Conservation (phyloP, 2,329 filamentous ascomycete genomes). For the Scorias spongiosa region DNA sequence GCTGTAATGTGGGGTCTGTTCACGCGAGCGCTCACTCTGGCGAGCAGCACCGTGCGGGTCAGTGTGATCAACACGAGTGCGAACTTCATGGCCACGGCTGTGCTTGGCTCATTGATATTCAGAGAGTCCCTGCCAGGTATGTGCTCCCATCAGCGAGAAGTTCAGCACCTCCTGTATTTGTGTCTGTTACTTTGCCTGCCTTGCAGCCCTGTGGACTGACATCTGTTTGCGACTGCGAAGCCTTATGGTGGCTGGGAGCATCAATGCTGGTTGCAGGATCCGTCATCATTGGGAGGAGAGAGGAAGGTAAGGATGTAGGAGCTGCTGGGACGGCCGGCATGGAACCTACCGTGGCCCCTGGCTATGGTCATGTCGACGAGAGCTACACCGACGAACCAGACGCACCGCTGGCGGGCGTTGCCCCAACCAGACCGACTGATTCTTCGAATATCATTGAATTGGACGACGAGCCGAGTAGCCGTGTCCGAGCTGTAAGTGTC, state of each 20-base stretch:
- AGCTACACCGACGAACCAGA: conserved; percentile 16
- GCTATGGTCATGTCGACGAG: background rate
- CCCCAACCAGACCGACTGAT: background rate
- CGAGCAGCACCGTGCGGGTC: conserved; percentile 62
- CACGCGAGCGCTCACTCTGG: conserved; percentile 59
- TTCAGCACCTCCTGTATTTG: background rate
- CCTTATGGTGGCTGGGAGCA: conserved; percentile 64
- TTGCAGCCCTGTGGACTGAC: background rate
- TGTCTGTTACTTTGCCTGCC: background rate
- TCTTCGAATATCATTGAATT: background rate
- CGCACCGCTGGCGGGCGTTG: conserved; percentile 7
- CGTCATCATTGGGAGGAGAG: conserved; percentile 60
- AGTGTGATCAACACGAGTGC: conserved; percentile 69
- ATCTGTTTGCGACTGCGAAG: conserved; percentile 4
- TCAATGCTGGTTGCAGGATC: conserved; percentile 58
- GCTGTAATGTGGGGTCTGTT: conserved; percentile 76
- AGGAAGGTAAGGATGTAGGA: conserved; percentile 31
- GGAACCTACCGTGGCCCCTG: conserved; percentile 6
- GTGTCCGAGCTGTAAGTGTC: background rate
- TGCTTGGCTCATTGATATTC: conserved; percentile 57
- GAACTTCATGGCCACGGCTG: conserved; percentile 65
- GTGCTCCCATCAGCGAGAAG: background rate
- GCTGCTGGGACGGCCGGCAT: conserved; percentile 8
- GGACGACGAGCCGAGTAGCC: background rate
- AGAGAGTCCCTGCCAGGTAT: conserved; percentile 48